These are phyloP conservation scores for Phytophthora capsici DNA, from an alignment of 352 stramenopile species.

Conservation along the genomic window DNA sequence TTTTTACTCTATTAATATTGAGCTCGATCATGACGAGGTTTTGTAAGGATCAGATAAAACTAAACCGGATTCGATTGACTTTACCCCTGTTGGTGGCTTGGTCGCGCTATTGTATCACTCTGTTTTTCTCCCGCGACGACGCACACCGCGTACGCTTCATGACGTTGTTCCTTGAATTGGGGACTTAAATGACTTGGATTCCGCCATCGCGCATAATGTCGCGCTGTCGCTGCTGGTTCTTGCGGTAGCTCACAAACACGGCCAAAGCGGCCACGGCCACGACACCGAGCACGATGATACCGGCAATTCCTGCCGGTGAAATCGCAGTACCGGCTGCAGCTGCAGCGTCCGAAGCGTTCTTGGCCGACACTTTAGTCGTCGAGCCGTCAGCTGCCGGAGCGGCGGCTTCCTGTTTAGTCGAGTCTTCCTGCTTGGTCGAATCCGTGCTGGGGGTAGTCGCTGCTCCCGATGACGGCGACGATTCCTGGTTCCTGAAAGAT, in stretches of 20 bases:
- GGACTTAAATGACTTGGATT: conserved; percentile 44
- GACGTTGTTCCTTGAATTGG: conserved; percentile 21
- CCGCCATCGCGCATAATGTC: conserved; percentile 73
- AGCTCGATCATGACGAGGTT: conserved; percentile 4
- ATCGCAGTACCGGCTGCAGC: conserved; percentile 12
- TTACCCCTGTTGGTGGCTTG: conserved; percentile 17
- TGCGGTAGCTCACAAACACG: conserved; percentile 74
- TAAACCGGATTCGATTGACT: conserved; percentile 29
- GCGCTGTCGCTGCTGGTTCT: conserved; percentile 77
- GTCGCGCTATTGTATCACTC: conserved; percentile 16
- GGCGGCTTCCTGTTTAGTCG: conserved; percentile 15
- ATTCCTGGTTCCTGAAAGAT: conserved; percentile 38
- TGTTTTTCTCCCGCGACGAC: conserved; percentile 7
- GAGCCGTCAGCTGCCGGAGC: conserved; percentile 10
- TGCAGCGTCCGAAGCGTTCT: conserved; percentile 45
- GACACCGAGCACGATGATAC: conserved; percentile 64
- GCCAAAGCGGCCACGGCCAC: conserved; percentile 59
- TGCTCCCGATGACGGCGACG: conserved; percentile 22
- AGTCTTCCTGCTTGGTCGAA: conserved; percentile 8
- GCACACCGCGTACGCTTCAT: conserved; percentile 20
- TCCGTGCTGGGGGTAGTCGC: conserved; percentile 11
- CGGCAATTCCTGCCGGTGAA: conserved; percentile 59
- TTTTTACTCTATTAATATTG: not conserved
- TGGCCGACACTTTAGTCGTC: conserved; percentile 43
- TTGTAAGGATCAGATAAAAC: conserved; percentile 20